Conservation (phyloP, 2,329 filamentous ascomycete genomes). For the Tolypocladium nubicola region DNA sequence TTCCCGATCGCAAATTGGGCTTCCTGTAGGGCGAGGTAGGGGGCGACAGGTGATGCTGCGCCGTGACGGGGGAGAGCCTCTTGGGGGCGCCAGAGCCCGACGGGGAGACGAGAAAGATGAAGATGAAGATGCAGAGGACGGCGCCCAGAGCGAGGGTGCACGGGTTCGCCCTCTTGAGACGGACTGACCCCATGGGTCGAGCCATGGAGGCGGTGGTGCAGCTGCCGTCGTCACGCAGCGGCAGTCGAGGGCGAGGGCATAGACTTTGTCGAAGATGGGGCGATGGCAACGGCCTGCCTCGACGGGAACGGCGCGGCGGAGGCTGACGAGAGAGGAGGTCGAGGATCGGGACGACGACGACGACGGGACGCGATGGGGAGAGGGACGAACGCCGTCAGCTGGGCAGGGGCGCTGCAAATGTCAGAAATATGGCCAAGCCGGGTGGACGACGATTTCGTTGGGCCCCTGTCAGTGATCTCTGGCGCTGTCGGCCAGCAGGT, state of each 20-base stretch:
- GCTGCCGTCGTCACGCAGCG: constrained; percentile 4
- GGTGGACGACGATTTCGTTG: background rate
- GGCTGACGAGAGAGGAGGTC: background rate
- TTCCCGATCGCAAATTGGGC: constrained; percentile 20
- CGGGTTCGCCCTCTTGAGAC: constrained; percentile 72
- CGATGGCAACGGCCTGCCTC: background rate
- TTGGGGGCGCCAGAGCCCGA: constrained; percentile 34
- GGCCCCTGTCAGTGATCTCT: background rate
- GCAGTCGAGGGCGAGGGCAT: constrained; percentile 4
- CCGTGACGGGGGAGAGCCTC: constrained; percentile 36
- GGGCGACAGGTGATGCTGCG: constrained; percentile 32
- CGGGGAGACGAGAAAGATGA: constrained; percentile 50
- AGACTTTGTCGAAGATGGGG: background rate
- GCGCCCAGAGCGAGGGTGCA: constrained; percentile 63
- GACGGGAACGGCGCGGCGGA: background rate
- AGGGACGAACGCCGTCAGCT: background rate
- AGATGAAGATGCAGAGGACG: constrained; percentile 61
- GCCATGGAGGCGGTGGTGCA: constrained; percentile 30
- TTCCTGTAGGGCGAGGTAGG: constrained; percentile 33
- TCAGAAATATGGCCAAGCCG: background rate
- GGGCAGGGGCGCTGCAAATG: background rate
- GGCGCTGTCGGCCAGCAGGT: background rate
- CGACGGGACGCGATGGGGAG: background rate
- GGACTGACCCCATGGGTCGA: constrained; percentile 51
- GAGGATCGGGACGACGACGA: background rate